These are phyloP conservation scores for Yamadazyma akitaensis DNA, from an alignment of 805 yeast species.

Conservation along the genomic window DNA sequence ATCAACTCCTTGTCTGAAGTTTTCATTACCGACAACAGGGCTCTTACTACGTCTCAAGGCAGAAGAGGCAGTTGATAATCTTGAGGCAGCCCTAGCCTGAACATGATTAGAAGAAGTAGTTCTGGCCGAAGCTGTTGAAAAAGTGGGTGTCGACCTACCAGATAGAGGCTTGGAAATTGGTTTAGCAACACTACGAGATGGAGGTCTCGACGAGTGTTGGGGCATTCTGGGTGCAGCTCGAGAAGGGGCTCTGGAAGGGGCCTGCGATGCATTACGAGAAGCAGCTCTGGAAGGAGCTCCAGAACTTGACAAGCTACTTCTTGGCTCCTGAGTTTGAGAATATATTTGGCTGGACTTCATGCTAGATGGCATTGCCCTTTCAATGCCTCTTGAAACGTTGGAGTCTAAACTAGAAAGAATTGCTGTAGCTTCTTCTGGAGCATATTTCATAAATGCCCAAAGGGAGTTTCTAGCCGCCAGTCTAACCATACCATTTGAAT, in stretches of 20 bases:
- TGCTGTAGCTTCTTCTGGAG: slow-evolving; percentile 49
- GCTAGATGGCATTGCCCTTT: slow-evolving; percentile 6
- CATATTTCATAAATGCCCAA: slow-evolving; percentile 62
- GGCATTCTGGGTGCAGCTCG: slow-evolving; percentile 1
- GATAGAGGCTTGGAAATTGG: background rate
- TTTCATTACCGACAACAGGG: background rate
- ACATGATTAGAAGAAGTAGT: background rate
- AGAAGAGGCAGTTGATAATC: slow-evolving; percentile 12
- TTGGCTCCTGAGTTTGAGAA: background rate
- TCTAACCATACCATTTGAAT: slow-evolving; percentile 78
- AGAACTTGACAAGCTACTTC: background rate
- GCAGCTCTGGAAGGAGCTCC: background rate
- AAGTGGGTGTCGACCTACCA: background rate
- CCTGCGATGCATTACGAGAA: background rate
- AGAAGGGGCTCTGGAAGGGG: slow-evolving; percentile 1
- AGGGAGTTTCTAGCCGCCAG: slow-evolving; percentile 69
- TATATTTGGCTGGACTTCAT: background rate
- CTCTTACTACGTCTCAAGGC: background rate
- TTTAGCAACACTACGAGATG: slow-evolving; percentile 1
- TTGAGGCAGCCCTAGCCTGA: slow-evolving; percentile 7
- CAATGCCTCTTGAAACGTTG: slow-evolving; percentile 47
- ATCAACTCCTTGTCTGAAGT: background rate
- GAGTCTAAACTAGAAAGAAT: slow-evolving; percentile 40
- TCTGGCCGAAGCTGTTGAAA: background rate
- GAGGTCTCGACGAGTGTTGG: background rate